phyloP scores from a whole-genome alignment of 306 rosid genomes.

The Arachis stenosperma region DNA sequence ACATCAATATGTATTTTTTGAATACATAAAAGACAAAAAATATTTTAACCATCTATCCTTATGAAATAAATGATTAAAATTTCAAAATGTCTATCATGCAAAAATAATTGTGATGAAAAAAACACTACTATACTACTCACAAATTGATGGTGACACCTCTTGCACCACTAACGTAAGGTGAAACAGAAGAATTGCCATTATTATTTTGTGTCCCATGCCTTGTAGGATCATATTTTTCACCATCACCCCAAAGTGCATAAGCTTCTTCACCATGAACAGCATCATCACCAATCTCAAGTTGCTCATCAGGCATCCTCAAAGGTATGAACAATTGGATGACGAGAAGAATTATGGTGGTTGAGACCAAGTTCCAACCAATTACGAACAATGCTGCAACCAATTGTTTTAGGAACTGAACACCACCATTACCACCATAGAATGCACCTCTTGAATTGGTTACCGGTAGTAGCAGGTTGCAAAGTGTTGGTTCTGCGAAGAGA shows the following conservation, averaged over 20 bases:
- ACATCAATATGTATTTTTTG: too few relatives aligned
- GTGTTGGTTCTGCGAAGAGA: slow-evolving; percentile 86
- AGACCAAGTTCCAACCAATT: slow-evolving; percentile 82
- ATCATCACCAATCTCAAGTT: slow-evolving; percentile 81
- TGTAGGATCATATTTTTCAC: slow-evolving; percentile 85
- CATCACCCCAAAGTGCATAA: slow-evolving; percentile 98
- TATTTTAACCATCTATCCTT: too few relatives aligned
- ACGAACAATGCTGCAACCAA: slow-evolving; percentile 71
- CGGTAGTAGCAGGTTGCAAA: slow-evolving; percentile 63
- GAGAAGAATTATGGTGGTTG: slow-evolving; percentile 80
- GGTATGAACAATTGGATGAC: slow-evolving; percentile 69
- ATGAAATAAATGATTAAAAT: too few relatives aligned
- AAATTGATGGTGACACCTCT: slow-evolving; percentile 84
- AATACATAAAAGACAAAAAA: too few relatives aligned
- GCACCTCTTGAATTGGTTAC: slow-evolving; percentile 70
- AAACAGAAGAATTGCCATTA: slow-evolving; percentile 35
- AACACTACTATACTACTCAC: slow-evolving; percentile 26
- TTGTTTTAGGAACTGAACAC: slow-evolving; percentile 76
- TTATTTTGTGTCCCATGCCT: slow-evolving; percentile 54
- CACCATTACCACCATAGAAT: slow-evolving; percentile 78
- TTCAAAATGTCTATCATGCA: too few relatives aligned
- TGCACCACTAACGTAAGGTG: slow-evolving; percentile 89
- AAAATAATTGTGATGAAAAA: too few relatives aligned
- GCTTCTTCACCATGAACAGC: slow-evolving; percentile 99
- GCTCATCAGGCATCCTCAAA: slow-evolving; percentile 86